phyloP scores from a whole-genome alignment of 169 alveolate genomes.

The Theileria luwenshuni region DNA sequence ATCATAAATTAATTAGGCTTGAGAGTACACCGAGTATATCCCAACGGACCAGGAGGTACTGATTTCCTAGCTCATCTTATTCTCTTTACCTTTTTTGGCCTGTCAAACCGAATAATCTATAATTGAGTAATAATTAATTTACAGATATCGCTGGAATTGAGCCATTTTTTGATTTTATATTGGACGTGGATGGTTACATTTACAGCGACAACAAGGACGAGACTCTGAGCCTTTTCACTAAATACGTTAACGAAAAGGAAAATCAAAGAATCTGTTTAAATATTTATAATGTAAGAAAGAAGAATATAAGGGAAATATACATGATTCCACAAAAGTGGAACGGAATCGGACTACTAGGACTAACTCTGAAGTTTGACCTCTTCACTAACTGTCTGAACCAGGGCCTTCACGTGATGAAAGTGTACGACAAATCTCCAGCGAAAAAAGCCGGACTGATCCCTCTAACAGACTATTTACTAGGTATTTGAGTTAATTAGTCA shows the following conservation, averaged over 20 bases:
- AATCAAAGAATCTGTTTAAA: constrained; percentile 53
- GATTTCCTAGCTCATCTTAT: too few relatives aligned
- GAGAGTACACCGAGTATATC: constrained; percentile 67
- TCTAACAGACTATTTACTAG: constrained; percentile 69
- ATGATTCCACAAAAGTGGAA: constrained; percentile 77
- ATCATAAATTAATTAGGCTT: constrained; percentile 23
- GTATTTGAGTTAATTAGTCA: too few relatives aligned
- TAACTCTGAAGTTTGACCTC: constrained; percentile 65
- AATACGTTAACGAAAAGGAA: constrained; percentile 63
- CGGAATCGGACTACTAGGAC: constrained; percentile 77
- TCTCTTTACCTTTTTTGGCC: not conserved
- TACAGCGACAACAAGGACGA: constrained; percentile 69
- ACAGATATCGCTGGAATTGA: constrained; percentile 69
- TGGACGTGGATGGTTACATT: constrained; percentile 67
- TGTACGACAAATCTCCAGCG: constrained; percentile 71
- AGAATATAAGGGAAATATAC: constrained; percentile 57
- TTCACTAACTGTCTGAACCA: constrained; percentile 74
- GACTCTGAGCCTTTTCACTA: constrained; percentile 64
- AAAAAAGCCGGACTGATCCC: constrained; percentile 67
- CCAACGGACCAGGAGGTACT: constrained; percentile 69
- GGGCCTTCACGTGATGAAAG: constrained; percentile 68
- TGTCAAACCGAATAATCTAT: not conserved
- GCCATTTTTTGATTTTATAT: constrained; percentile 75
- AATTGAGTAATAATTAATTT: not conserved
- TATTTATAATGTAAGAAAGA: constrained; percentile 72